These are phyloP conservation scores for Aeminium ludgeri DNA, from an alignment of 495 filamentous ascomycete genomes.

Conservation along the genomic window DNA sequence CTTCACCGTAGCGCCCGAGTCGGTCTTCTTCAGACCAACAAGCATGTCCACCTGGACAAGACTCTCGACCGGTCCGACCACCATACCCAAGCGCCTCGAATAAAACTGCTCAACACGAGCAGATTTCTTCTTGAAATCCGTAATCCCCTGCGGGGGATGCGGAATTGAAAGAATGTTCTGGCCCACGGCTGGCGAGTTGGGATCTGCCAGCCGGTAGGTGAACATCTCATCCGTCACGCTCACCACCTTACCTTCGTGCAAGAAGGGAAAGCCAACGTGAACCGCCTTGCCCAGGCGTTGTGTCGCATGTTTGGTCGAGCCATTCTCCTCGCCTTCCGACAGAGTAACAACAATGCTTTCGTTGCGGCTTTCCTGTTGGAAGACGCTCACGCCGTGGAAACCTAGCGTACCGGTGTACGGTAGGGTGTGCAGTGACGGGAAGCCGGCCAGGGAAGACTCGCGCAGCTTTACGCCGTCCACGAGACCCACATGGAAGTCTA, in stretches of 20 bases:
- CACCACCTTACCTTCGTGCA: slow-evolving; percentile 82
- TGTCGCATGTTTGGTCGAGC: slow-evolving; percentile 55
- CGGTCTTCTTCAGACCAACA: slow-evolving; percentile 77
- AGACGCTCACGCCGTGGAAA: slow-evolving; percentile 90
- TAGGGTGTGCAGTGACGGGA: slow-evolving; percentile 73
- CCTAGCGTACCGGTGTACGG: slow-evolving; percentile 62
- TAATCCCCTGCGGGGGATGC: slow-evolving; percentile 63
- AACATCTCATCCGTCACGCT: slow-evolving; percentile 89
- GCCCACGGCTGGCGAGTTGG: slow-evolving; percentile 31
- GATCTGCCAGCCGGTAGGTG: slow-evolving; percentile 38
- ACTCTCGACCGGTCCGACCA: slow-evolving; percentile 74
- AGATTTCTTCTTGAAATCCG: slow-evolving; percentile 69
- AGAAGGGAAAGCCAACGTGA: slow-evolving; percentile 86
- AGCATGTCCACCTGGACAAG: slow-evolving; percentile 84
- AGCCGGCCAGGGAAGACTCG: slow-evolving; percentile 67
- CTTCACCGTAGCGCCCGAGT: slow-evolving; percentile 80
- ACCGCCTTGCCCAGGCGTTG: slow-evolving; percentile 67
- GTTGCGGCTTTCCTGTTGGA: slow-evolving; percentile 90
- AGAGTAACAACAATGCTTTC: slow-evolving; percentile 90
- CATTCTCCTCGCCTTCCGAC: slow-evolving; percentile 50
- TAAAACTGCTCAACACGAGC: slow-evolving; percentile 68
- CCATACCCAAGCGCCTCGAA: slow-evolving; percentile 74
- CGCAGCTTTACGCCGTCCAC: slow-evolving; percentile 79
- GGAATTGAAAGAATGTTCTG: slow-evolving; percentile 45
- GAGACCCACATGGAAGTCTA: slow-evolving; percentile 71